These are phyloP conservation scores for Conringia planisiliqua DNA, from an alignment of 345 rosid genomes.

Conservation along the genomic window DNA sequence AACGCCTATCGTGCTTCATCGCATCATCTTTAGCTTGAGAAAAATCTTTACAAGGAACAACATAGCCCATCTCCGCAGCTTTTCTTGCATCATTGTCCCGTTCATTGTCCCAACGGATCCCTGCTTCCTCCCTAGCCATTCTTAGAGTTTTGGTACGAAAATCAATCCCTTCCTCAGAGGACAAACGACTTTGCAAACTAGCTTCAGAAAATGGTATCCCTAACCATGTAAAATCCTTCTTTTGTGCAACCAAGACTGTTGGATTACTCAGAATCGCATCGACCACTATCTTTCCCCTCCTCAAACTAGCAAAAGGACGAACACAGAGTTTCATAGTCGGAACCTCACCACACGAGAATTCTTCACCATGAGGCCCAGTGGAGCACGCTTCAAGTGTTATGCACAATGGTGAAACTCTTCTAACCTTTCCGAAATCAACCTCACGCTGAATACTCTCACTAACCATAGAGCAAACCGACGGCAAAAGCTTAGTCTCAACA, in stretches of 20 bases:
- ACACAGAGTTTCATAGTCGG: constrained; percentile 74
- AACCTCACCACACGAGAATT: constrained; percentile 90
- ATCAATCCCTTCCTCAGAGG: constrained; percentile 93
- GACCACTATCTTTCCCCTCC: constrained; percentile 82
- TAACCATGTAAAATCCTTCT: constrained; percentile 89
- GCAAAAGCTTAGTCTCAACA: constrained; percentile 76
- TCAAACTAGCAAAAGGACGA: constrained; percentile 81
- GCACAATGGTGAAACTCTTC: constrained; percentile 76
- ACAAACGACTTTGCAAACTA: constrained; percentile 51
- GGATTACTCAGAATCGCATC: constrained; percentile 84
- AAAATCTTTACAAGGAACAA: constrained; percentile 47
- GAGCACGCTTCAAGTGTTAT: constrained; percentile 80
- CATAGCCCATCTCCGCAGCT: constrained; percentile 81
- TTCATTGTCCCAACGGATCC: constrained; percentile 47
- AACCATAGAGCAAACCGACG: constrained; percentile 75
- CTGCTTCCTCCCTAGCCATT: constrained; percentile 71
- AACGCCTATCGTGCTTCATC: constrained; percentile 38
- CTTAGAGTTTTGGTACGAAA: constrained; percentile 82
- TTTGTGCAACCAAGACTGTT: constrained; percentile 63
- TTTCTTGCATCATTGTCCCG: constrained; percentile 68
- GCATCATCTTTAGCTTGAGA: constrained; percentile 40
- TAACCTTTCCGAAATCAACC: constrained; percentile 75
- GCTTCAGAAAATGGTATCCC: constrained; percentile 75
- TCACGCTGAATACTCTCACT: constrained; percentile 80
- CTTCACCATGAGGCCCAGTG: constrained; percentile 70